Evolutionary conservation across 441 rosid genomes (phyloP).

Genomic region (Metrosideros polymorpha): DNA sequence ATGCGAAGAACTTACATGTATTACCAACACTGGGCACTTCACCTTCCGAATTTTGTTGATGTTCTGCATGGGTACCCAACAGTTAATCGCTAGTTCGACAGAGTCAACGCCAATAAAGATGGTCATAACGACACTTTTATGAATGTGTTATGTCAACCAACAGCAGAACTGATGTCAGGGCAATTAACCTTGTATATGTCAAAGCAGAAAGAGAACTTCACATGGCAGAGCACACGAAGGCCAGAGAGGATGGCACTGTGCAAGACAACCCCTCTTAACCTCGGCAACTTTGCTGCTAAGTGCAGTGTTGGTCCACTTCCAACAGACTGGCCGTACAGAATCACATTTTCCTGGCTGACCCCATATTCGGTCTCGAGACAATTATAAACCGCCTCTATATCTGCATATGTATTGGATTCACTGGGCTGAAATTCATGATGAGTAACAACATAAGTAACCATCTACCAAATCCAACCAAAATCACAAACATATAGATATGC

Average conservation of each 20-base stretch:
- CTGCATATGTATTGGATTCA: constrained; percentile 90
- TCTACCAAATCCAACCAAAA: neutral
- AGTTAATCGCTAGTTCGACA: neutral
- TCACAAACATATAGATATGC: neutral
- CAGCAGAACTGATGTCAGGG: neutral
- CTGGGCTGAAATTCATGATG: constrained; percentile 52
- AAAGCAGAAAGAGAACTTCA: constrained; percentile 70
- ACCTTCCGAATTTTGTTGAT: constrained; percentile 77
- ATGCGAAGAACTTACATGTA: constrained; percentile 53
- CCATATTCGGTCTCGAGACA: constrained; percentile 92
- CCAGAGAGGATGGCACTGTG: constrained; percentile 99
- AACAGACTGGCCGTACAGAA: constrained; percentile 94
- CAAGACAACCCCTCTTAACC: constrained; percentile 92
- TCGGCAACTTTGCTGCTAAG: constrained; percentile 89
- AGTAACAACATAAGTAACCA: neutral
- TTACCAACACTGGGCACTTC: constrained; percentile 88
- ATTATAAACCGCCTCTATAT: constrained; percentile 89
- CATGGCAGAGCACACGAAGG: constrained; percentile 96
- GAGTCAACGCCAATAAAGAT: neutral
- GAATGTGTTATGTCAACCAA: neutral
- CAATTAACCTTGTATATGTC: constrained; percentile 70
- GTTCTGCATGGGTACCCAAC: constrained; percentile 41
- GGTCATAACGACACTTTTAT: neutral
- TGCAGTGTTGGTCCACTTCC: constrained; percentile 97
- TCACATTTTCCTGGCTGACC: constrained; percentile 79